These are phyloP conservation scores for Citrus glauca DNA, from an alignment of 345 rosid species.

Conservation along the genomic window DNA sequence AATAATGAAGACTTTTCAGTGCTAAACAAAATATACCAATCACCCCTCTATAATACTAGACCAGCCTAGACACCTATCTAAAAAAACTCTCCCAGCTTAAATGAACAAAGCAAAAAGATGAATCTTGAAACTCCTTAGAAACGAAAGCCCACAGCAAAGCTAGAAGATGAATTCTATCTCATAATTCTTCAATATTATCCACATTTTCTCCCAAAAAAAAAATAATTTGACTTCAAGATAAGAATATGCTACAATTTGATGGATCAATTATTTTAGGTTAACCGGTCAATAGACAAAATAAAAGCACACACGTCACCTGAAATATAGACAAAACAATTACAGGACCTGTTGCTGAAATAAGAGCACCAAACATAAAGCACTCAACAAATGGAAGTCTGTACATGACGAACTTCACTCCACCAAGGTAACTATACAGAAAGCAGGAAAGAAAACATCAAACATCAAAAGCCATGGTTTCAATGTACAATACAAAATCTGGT, in stretches of 20 bases:
- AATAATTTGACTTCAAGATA: neutral
- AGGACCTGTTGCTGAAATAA: conserved; percentile 98
- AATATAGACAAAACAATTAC: conserved; percentile 96
- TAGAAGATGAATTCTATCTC: too few relatives aligned
- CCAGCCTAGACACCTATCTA: too few relatives aligned
- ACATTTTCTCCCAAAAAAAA: too few relatives aligned
- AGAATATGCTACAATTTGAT: neutral
- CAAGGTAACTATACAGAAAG: conserved; percentile 66
- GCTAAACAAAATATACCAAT: too few relatives aligned
- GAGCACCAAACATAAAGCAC: conserved; percentile 98
- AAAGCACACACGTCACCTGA: conserved; percentile 49
- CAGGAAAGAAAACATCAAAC: neutral
- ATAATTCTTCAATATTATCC: too few relatives aligned
- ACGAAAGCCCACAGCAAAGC: too few relatives aligned
- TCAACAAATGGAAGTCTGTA: conserved; percentile 87
- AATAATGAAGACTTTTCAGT: too few relatives aligned
- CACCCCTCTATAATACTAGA: too few relatives aligned
- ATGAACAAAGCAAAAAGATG: too few relatives aligned
- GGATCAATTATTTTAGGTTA: neutral
- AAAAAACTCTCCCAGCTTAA: too few relatives aligned
- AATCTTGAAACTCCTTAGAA: too few relatives aligned
- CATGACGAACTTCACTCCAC: conserved; percentile 81
- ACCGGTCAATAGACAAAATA: conserved; percentile 4
- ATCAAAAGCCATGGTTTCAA: neutral
- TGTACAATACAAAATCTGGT: neutral